Conservation (phyloP, 2,329 filamentous ascomycete genomes). For the Plenodomus tracheiphilus region DNA sequence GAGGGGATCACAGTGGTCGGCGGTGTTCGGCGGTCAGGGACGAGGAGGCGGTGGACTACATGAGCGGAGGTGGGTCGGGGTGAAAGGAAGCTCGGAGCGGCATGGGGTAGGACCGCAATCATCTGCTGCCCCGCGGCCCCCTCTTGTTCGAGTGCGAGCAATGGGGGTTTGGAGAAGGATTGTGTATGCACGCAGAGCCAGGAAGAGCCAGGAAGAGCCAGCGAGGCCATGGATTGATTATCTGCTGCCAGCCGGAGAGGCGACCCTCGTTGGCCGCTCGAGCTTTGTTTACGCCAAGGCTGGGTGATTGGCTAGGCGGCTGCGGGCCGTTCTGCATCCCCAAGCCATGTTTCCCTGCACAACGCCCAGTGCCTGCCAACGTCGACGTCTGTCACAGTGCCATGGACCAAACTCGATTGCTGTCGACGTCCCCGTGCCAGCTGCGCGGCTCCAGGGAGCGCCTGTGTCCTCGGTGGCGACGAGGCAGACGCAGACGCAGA, state of each 20-base stretch:
- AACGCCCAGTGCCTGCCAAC: neutral
- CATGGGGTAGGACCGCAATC: conserved; percentile 1
- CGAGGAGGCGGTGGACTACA: conserved; percentile 26
- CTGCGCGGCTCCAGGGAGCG: neutral
- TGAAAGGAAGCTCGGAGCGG: conserved; percentile 10
- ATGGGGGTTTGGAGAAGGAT: neutral
- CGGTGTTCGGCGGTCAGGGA: conserved; percentile 10
- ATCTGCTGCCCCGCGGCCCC: neutral
- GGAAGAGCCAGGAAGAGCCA: neutral
- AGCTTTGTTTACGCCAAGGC: neutral
- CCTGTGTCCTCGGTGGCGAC: conserved; percentile 4
- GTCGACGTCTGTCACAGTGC: too few relatives aligned
- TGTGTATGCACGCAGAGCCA: neutral
- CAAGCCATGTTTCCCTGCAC: neutral
- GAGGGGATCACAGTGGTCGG: conserved; percentile 2
- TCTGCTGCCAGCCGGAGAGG: neutral
- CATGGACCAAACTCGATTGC: neutral
- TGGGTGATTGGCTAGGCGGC: neutral
- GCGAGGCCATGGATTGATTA: neutral
- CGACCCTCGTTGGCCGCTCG: neutral
- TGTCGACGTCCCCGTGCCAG: neutral
- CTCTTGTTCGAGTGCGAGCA: neutral
- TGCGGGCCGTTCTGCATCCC: neutral
- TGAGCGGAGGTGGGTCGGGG: conserved; percentile 24
- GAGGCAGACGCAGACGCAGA: neutral